Evolutionary conservation across 2,329 filamentous ascomycete genomes (phyloP).

Genomic region (Colletotrichum siamense): DNA sequence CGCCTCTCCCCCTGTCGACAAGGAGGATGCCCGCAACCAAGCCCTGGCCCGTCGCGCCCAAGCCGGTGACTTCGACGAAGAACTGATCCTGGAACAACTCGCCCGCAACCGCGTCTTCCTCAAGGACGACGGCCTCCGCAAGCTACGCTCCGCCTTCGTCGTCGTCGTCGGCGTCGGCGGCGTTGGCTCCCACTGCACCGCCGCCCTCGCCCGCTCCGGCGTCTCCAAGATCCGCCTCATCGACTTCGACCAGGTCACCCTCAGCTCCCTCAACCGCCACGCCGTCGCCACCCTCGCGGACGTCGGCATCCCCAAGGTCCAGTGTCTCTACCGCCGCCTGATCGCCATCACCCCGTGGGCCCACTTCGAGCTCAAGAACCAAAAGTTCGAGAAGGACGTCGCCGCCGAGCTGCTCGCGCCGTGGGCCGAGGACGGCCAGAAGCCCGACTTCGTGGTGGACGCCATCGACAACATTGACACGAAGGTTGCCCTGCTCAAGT

Average conservation of each 20-base stretch:
- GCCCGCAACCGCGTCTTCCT: constrained; percentile 93
- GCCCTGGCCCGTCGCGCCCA: constrained; percentile 65
- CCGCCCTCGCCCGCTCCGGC: constrained; percentile 86
- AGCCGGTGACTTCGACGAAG: constrained; percentile 70
- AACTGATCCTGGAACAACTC: constrained; percentile 92
- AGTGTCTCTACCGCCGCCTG: constrained; percentile 79
- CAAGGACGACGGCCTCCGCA: constrained; percentile 78
- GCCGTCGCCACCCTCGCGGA: constrained; percentile 93
- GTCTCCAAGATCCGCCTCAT: constrained; percentile 87
- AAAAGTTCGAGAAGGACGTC: constrained; percentile 76
- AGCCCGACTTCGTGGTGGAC: constrained; percentile 90
- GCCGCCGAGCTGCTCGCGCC: constrained; percentile 71
- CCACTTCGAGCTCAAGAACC: constrained; percentile 82
- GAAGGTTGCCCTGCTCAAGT: constrained; percentile 88
- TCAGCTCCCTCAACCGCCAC: constrained; percentile 95
- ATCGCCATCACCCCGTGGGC: constrained; percentile 93
- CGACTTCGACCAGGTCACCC: constrained; percentile 96
- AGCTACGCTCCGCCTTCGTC: constrained; percentile 82
- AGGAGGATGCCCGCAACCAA: constrained; percentile 66
- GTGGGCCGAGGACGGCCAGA: constrained; percentile 65
- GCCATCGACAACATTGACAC: constrained; percentile 99
- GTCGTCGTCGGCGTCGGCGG: constrained; percentile 93
- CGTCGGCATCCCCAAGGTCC: constrained; percentile 91
- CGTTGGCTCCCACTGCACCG: constrained; percentile 89
- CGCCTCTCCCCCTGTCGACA: constrained; percentile 54